phyloP scores from a whole-genome alignment of 305 asterid genomes.

The Fraxinus floribunda region DNA sequence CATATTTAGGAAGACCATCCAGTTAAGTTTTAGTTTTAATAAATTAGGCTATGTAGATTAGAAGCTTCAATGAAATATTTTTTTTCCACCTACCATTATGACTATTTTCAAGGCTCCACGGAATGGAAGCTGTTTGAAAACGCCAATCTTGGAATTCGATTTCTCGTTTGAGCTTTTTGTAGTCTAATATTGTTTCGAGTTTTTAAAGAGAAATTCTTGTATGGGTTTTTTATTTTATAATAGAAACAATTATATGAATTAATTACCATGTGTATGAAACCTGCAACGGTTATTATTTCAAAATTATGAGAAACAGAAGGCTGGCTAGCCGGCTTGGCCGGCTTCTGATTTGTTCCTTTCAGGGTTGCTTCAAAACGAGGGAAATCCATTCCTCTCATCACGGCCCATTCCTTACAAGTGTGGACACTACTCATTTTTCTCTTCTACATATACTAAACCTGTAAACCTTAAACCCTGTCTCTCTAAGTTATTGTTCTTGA shows the following conservation, averaged over 20 bases:
- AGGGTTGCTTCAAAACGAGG: conserved; percentile 65
- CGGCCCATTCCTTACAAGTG: conserved; percentile 56
- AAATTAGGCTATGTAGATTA: conserved; percentile 5
- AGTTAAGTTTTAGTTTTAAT: conserved; percentile 10
- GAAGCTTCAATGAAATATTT: conserved; percentile 1
- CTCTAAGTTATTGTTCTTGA: conserved; percentile 2
- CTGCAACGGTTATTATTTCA: neutral
- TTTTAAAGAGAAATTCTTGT: neutral
- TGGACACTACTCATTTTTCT: conserved; percentile 26
- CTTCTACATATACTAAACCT: conserved; percentile 27
- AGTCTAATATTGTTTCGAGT: neutral
- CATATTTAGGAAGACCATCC: conserved; percentile 28
- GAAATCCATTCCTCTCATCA: conserved; percentile 45
- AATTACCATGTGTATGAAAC: neutral
- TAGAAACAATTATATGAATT: neutral
- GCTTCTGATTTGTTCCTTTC: conserved; percentile 18
- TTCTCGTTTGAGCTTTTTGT: neutral
- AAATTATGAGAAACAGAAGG: conserved; percentile 30
- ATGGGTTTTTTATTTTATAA: neutral
- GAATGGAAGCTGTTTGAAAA: neutral
- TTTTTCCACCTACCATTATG: neutral
- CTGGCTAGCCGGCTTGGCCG: conserved; percentile 9
- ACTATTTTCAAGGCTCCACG: neutral
- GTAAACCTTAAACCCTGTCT: conserved; percentile 25
- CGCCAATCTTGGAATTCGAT: neutral